Conservation (phyloP, 192 early-diverging fungal species). For the Backusella westeae region DNA sequence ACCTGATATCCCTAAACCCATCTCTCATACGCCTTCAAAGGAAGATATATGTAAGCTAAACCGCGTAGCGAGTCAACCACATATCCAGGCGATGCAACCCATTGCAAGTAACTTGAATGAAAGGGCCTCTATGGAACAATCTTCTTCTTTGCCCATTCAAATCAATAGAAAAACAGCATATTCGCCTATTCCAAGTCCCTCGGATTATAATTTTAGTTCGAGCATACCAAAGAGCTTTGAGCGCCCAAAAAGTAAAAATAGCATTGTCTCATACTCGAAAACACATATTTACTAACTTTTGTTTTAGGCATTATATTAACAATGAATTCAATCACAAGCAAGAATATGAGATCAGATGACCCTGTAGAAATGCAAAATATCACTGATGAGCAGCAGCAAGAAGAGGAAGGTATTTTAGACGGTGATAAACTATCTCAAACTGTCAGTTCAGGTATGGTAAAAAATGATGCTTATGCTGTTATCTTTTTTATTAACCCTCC, state of each 20-base stretch:
- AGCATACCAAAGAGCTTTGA: slow-evolving; percentile 15
- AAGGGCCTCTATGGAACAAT: neutral
- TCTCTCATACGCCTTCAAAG: neutral
- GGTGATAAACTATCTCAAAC: neutral
- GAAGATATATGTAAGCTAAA: slow-evolving; percentile 12
- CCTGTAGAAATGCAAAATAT: neutral
- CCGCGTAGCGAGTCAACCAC: slow-evolving; percentile 19
- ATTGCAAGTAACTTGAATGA: neutral
- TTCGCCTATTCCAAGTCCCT: slow-evolving; percentile 20
- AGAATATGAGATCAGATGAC: neutral
- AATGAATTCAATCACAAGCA: slow-evolving; percentile 9
- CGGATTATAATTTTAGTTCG: slow-evolving; percentile 13
- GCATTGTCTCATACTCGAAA: neutral
- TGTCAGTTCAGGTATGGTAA: slow-evolving; percentile 4
- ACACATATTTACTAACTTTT: neutral
- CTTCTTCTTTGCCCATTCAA: slow-evolving; percentile 5
- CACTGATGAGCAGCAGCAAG: neutral
- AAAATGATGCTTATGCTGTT: neutral
- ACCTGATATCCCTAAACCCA: neutral
- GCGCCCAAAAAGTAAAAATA: slow-evolving; percentile 10
- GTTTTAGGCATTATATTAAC: slow-evolving; percentile 12
- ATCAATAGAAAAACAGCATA: neutral
- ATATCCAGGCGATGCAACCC: slow-evolving; percentile 13
- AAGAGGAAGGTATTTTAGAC: neutral
- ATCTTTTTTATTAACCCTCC: neutral